These are phyloP conservation scores for Metroxylon sagu DNA, from an alignment of 176 grass and related monocot species.

Conservation along the genomic window DNA sequence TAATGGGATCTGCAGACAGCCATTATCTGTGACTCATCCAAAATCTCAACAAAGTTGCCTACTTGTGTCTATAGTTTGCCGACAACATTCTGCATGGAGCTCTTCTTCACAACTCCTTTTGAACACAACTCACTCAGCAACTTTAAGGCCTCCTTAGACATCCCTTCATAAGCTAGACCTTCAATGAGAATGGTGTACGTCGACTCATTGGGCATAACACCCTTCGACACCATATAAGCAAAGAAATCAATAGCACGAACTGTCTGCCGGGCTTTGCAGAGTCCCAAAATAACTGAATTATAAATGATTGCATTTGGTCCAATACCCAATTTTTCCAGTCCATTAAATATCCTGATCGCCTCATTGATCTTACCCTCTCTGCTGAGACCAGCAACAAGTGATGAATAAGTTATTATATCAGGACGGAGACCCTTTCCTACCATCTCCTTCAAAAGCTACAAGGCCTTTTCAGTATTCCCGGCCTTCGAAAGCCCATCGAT, in stretches of 20 bases:
- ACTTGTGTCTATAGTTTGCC: not conserved
- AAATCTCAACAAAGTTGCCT: constrained; percentile 15
- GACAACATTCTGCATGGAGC: constrained; percentile 19
- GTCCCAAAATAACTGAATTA: constrained; percentile 38
- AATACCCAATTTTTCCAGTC: constrained; percentile 40
- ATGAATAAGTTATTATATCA: constrained; percentile 47
- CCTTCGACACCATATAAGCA: constrained; percentile 48
- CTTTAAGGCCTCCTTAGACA: constrained; percentile 44
- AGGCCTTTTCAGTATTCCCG: constrained; percentile 28
- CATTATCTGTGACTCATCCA: not conserved
- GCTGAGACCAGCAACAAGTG: constrained; percentile 32
- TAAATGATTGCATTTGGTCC: constrained; percentile 36
- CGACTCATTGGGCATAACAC: constrained; percentile 54
- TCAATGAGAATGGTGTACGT: constrained; percentile 56
- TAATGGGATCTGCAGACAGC: too few relatives aligned
- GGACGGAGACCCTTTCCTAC: constrained; percentile 43
- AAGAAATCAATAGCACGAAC: constrained; percentile 54
- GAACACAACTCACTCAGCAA: constrained; percentile 37
- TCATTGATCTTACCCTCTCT: constrained; percentile 40
- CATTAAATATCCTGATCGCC: constrained; percentile 31
- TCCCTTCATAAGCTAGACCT: constrained; percentile 46
- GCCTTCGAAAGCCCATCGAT: constrained; percentile 41
- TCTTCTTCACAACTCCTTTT: constrained; percentile 47
- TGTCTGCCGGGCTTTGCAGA: constrained; percentile 51
- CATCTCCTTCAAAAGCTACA: constrained; percentile 69